Conservation (phyloP, 2,329 filamentous ascomycete species). For the Colletotrichum orchidophilum region DNA sequence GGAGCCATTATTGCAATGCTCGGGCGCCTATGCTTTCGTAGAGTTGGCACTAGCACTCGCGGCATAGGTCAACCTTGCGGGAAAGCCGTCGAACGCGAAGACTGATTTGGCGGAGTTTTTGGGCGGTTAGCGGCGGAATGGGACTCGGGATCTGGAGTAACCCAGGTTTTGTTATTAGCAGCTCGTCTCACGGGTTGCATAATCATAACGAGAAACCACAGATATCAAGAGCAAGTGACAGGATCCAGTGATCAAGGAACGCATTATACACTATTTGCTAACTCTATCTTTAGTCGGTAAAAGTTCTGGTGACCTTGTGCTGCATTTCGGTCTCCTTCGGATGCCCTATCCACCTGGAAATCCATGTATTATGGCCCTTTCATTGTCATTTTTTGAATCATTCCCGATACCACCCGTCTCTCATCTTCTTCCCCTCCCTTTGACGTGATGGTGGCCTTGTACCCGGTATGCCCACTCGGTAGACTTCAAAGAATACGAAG, state of each 20-base stretch:
- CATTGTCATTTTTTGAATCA: background rate
- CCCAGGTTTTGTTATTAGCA: too few relatives aligned
- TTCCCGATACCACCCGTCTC: background rate
- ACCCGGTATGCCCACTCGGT: background rate
- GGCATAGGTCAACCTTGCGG: background rate
- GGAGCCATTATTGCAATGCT: background rate
- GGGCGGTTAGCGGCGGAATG: background rate
- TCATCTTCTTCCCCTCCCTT: background rate
- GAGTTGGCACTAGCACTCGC: background rate
- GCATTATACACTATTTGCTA: background rate
- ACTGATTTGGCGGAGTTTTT: background rate
- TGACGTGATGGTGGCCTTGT: background rate
- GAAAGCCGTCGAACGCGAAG: background rate
- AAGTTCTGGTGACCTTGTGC: background rate
- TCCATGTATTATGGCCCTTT: constrained; percentile 4
- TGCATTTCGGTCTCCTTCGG: background rate
- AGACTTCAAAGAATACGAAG: background rate
- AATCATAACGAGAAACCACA: too few relatives aligned
- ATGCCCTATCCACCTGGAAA: background rate
- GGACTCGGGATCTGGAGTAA: background rate
- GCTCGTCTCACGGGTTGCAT: too few relatives aligned
- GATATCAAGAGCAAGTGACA: too few relatives aligned
- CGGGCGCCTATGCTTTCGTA: background rate
- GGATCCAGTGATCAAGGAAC: background rate
- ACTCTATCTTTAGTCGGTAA: background rate